Evolutionary conservation across 192 early-diverging fungal species (phyloP), one percentile per base, ranked within the genome.

Genomic region (Coemansia sp.): DNA sequence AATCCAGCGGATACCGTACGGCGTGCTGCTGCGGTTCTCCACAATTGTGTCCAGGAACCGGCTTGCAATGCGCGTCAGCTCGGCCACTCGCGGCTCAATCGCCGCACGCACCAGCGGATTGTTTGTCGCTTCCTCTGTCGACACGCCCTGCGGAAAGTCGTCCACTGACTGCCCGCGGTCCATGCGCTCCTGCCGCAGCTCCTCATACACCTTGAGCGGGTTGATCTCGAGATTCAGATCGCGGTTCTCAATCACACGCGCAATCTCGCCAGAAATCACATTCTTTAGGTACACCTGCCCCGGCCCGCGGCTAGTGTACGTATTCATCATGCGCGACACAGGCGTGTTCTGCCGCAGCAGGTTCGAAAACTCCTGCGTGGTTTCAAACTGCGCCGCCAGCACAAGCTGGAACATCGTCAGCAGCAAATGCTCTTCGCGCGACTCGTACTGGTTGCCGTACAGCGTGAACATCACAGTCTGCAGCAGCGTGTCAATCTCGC

Each of bases 321-420:
- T 94, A 36, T 95, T 95, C 90, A 98, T 93, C 93, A 96, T 96
- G 21, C 95, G 88, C n/a, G 94, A 95, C 10, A 96, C 92, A 0
- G 95, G 92, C 14, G 93, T 95, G 82, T 98, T 98, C 61, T 94
- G 92, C 25, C 95, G 89, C 63, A 98, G 79, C 18, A 98, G 73
- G 14, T 88, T 92, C 37, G 87, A 88, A 58, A 93, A 95, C 64
- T 95, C 92, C n/a, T 84, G 86, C 0, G 92, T 87, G n/a, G 86
- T 85, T 62, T 94, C 93, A 68, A 98, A 96, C 71, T 98, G 91
- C n/a, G 89, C 88, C 4, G 93, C 87, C 24, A 98, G 75, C 15
- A 94, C 94, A 31, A 92, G 89, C 82, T 97, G 95, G 68, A 98
- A 95, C 93, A 98, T 94, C 18, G 92, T 94, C 61, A 98, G 77